phyloP scores from a whole-genome alignment of 1,284 basidiomycete species.

The Garcileccinum viscosum region DNA sequence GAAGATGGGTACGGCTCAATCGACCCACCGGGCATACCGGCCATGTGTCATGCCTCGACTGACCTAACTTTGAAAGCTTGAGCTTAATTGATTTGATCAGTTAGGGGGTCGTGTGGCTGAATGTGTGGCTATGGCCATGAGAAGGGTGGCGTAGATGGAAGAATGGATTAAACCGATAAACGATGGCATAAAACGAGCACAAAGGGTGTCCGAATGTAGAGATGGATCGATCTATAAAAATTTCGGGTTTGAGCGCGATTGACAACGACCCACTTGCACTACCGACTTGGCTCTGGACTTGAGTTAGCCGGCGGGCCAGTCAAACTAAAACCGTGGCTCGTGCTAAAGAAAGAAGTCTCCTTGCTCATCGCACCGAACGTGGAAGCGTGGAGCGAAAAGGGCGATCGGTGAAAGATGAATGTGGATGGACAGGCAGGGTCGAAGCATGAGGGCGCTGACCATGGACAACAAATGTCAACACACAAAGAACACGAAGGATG shows the following conservation, averaged over 20 bases:
- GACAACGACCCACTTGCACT: neutral
- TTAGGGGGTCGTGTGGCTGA: neutral
- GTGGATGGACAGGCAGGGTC: neutral
- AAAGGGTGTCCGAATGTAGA: neutral
- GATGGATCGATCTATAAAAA: too few species aligned
- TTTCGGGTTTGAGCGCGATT: neutral
- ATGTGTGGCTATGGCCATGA: neutral
- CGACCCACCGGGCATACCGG: neutral
- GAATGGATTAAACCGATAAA: neutral
- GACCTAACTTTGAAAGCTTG: neutral
- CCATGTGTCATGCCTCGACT: neutral
- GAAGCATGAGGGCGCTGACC: neutral
- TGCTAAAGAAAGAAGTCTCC: neutral
- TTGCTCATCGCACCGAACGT: neutral
- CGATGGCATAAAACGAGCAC: neutral
- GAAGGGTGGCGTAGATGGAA: neutral
- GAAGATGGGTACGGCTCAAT: neutral
- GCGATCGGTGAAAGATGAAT: neutral
- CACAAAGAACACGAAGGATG: neutral
- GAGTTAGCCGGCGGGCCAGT: neutral
- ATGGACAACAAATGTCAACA: neutral
- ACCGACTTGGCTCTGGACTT: neutral
- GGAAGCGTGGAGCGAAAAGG: neutral
- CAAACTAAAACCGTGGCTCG: neutral
- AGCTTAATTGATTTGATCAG: neutral